Conservation (phyloP, 495 filamentous ascomycete species). For the Xanthoparmelia taractica region DNA sequence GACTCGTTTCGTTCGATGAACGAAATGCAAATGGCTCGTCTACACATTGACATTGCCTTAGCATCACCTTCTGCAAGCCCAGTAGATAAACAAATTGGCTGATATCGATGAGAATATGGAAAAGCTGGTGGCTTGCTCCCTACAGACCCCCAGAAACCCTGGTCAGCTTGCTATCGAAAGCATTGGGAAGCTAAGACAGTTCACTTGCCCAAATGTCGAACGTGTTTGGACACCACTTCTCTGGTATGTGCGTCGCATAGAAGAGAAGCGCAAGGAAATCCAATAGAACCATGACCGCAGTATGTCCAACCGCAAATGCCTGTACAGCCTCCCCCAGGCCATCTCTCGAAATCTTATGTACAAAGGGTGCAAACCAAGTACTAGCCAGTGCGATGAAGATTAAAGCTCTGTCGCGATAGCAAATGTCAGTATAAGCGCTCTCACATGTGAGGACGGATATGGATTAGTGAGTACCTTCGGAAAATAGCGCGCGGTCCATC, state of each 20-base stretch:
- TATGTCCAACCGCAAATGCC: neutral
- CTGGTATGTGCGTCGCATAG: conserved; percentile 4
- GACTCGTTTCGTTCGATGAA: neutral
- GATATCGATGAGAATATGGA: conserved; percentile 4
- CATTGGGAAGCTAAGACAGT: neutral
- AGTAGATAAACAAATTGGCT: conserved; percentile 5
- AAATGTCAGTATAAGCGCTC: neutral
- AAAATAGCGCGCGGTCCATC: neutral
- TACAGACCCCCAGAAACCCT: neutral
- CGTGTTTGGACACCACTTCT: conserved; percentile 6
- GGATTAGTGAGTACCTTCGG: neutral
- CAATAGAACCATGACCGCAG: neutral
- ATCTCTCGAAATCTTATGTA: neutral
- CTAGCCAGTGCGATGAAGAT: neutral
- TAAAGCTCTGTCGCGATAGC: neutral
- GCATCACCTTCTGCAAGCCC: neutral
- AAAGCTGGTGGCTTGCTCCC: conserved; percentile 13
- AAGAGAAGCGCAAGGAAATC: neutral
- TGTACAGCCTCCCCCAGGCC: neutral
- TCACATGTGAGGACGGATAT: neutral
- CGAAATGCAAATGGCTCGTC: neutral
- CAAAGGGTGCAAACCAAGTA: neutral
- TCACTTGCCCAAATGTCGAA: conserved; percentile 9
- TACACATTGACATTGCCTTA: neutral
- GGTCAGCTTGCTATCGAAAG: neutral